Conservation (phyloP, 257 asterid species). For the Ocimum tenuiflorum region DNA sequence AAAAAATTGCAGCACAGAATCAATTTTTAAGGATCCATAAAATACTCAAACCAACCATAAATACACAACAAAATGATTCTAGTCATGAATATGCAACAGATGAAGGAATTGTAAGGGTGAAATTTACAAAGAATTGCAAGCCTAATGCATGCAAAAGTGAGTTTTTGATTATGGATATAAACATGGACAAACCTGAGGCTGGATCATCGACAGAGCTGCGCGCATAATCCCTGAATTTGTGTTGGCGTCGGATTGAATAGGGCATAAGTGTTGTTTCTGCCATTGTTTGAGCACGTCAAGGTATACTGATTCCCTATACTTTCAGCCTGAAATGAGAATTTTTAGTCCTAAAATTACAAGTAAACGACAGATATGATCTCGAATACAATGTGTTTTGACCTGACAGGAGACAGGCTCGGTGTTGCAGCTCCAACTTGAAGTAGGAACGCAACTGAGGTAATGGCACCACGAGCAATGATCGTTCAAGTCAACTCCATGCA, state of each 20-base stretch:
- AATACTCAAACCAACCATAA: too few relatives aligned
- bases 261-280: constrained; percentile 36
- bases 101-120: not conserved
- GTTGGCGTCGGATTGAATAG: constrained; percentile 36
- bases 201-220: constrained; percentile 59
- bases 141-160: too few relatives aligned
- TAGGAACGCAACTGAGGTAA: constrained; percentile 71
- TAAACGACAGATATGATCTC: too few relatives aligned
- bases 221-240: constrained; percentile 61
- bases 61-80: not conserved
- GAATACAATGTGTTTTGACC: constrained; percentile 29
- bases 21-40: too few relatives aligned
- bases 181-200: not conserved
- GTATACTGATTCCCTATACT: constrained; percentile 48
- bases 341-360: too few relatives aligned
- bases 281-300: constrained; percentile 54
- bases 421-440: constrained; percentile 74
- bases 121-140: constrained; percentile 23
- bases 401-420: constrained; percentile 48
- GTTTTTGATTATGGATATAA: too few relatives aligned
- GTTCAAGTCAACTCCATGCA: constrained; percentile 64
- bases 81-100: not conserved
- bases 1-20: too few relatives aligned
- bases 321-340: constrained; percentile 62
- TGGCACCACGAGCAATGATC: constrained; percentile 80